Evolutionary conservation across 805 yeast species (phyloP).

Genomic region (Starmerella powellii): DNA sequence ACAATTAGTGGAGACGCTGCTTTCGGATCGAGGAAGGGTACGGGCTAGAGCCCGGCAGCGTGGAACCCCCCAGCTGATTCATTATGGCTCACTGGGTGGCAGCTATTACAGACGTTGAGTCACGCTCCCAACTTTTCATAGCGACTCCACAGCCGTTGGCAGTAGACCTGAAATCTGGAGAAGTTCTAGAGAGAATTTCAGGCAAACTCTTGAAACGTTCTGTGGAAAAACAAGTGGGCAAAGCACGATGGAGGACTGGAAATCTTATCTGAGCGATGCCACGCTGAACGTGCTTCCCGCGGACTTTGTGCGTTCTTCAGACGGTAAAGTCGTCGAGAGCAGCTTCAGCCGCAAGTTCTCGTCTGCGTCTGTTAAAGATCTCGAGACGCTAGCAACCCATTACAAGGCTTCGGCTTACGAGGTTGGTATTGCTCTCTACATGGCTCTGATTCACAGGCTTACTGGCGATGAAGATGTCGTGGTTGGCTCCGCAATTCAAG

Average conservation of each 20-base stretch:
- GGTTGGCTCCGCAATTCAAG: constrained; percentile 53
- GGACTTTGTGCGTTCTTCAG: constrained; percentile 69
- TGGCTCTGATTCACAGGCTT: constrained; percentile 59
- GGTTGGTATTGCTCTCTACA: constrained; percentile 52
- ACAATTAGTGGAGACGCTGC: too few species aligned
- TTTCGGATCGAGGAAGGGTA: too few species aligned
- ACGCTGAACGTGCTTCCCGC: constrained; percentile 81
- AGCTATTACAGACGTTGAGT: too few species aligned
- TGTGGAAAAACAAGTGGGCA: too few species aligned
- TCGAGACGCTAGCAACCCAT: constrained; percentile 18
- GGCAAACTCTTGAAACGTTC: too few species aligned
- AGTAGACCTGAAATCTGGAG: too few species aligned
- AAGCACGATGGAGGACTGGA: constrained; percentile 20
- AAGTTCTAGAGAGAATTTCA: too few species aligned
- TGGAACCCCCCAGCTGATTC: too few species aligned
- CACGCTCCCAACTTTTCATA: too few species aligned
- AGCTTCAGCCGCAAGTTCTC: constrained; percentile 32
- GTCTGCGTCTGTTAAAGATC: constrained; percentile 15
- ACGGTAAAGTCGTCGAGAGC: constrained; percentile 56
- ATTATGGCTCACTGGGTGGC: too few species aligned
- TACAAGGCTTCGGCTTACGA: constrained; percentile 33
- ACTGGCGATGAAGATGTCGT: constrained; percentile 93
- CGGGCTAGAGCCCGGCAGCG: too few species aligned
- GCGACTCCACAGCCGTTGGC: too few species aligned
- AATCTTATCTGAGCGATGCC: constrained; percentile 31